phyloP scores from a whole-genome alignment of 2,329 filamentous ascomycete genomes.

The Lachnellula suecica region DNA sequence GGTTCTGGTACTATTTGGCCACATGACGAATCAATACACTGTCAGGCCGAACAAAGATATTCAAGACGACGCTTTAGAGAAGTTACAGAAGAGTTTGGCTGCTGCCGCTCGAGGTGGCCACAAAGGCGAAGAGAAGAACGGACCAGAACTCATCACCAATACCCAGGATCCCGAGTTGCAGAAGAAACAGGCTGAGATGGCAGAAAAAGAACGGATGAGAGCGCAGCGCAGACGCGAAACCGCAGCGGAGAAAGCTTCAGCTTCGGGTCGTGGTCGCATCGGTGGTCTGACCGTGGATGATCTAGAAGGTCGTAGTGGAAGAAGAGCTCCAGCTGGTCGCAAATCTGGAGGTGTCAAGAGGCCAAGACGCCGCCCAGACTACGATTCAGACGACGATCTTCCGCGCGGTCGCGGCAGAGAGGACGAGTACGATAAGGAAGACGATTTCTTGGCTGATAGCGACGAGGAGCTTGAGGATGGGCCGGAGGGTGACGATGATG shows the following conservation, averaged over 20 bases:
- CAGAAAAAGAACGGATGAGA: conserved; percentile 72
- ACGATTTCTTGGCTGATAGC: conserved; percentile 75
- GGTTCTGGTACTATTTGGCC: conserved; percentile 70
- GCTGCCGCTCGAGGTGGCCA: conserved; percentile 57
- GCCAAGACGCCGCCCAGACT: conserved; percentile 59
- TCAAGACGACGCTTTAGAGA: conserved; percentile 70
- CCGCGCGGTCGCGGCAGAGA: conserved; percentile 55
- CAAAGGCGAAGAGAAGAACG: conserved; percentile 51
- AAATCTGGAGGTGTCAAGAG: conserved; percentile 51
- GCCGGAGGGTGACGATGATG: conserved; percentile 54
- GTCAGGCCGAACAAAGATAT: conserved; percentile 66
- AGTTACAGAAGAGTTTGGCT: conserved; percentile 66
- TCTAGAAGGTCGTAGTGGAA: conserved; percentile 60
- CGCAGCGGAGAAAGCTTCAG: conserved; percentile 55
- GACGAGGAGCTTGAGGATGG: conserved; percentile 67
- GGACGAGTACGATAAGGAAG: conserved; percentile 77
- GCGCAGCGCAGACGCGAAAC: conserved; percentile 66
- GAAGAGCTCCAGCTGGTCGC: conserved; percentile 50
- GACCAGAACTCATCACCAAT: conserved; percentile 67
- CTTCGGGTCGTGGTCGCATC: conserved; percentile 40
- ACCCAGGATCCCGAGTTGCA: conserved; percentile 74
- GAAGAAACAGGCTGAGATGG: conserved; percentile 70
- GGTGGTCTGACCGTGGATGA: conserved; percentile 66
- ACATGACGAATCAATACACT: conserved; percentile 71
- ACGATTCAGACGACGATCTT: conserved; percentile 76